A percentile compares a stretch with the other conserved stretches of the same genome.
Conservation (phyloP, 1,139 yeast genomes). For the Debaryomyces psychrophilus region DNA sequence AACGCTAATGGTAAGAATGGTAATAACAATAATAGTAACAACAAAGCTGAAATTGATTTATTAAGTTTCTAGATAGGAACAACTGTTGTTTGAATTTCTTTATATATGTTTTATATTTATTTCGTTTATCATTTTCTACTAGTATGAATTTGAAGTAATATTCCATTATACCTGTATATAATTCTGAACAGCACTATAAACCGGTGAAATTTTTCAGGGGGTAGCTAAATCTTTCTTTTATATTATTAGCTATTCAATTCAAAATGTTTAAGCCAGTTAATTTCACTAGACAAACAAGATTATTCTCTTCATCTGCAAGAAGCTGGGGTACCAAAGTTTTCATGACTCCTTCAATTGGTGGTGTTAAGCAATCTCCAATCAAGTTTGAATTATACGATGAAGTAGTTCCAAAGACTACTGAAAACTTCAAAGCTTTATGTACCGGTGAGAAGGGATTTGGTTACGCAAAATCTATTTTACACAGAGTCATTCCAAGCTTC, state of each 20-base stretch:
- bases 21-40: slow-evolving; percentile 16
- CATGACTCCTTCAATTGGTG: slow-evolving; percentile 41
- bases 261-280: slow-evolving; percentile 11
- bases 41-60: slow-evolving; percentile 35
- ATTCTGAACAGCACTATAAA: background rate
- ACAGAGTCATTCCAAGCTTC: slow-evolving; percentile 46
- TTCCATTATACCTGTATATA: slow-evolving; percentile 3
- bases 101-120: slow-evolving; percentile 8
- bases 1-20: slow-evolving; percentile 15
- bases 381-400: slow-evolving; percentile 73
- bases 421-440: slow-evolving; percentile 91
- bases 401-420: slow-evolving; percentile 93
- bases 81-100: background rate
- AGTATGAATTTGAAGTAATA: too few species aligned
- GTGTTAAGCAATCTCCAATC: slow-evolving; percentile 34
- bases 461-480: slow-evolving; percentile 70
- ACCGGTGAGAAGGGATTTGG: slow-evolving; percentile 97
- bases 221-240: background rate
- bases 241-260: background rate
- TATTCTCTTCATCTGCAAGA: slow-evolving; percentile 35
- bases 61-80: slow-evolving; percentile 30
- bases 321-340: slow-evolving; percentile 39
- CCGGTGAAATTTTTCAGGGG: background rate
- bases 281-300: slow-evolving; percentile 23
- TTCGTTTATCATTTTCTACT: background rate